Evolutionary conservation across 2,329 filamentous ascomycete species (phyloP).

Genomic region (Neophaeococcomyces aloes): DNA sequence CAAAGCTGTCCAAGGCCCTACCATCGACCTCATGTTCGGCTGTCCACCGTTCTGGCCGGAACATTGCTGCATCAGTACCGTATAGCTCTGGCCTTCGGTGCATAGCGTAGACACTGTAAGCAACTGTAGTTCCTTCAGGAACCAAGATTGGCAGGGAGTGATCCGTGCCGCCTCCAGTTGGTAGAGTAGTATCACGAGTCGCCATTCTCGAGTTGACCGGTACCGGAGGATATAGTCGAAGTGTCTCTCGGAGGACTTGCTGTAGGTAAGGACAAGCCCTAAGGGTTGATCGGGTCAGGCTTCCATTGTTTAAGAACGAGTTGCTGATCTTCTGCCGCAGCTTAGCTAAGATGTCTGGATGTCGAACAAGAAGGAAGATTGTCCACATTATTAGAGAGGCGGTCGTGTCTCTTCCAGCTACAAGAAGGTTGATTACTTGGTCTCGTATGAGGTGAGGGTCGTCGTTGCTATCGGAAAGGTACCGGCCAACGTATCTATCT

Average conservation of each 20-base stretch:
- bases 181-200: slow-evolving; percentile 40
- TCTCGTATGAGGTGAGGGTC: too few relatives aligned
- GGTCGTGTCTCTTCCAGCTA: slow-evolving; percentile 24
- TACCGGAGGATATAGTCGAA: slow-evolving; percentile 54
- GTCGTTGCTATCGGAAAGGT: too few relatives aligned
- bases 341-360: slow-evolving; percentile 39
- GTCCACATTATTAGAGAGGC: slow-evolving; percentile 16
- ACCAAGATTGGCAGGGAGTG: slow-evolving; percentile 7
- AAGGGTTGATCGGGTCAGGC: slow-evolving; percentile 10
- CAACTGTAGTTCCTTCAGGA: slow-evolving; percentile 12
- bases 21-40: slow-evolving; percentile 27
- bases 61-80: slow-evolving; percentile 33
- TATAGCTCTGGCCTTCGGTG: slow-evolving; percentile 52
- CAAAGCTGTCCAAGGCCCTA: slow-evolving; percentile 33
- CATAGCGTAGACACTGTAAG: slow-evolving; percentile 56
- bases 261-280: slow-evolving; percentile 46
- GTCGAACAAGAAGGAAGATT: slow-evolving; percentile 29
- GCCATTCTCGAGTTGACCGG: slow-evolving; percentile 57
- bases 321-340: slow-evolving; percentile 22
- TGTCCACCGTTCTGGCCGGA: slow-evolving; percentile 20
- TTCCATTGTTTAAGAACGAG: too few relatives aligned
- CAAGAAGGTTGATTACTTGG: slow-evolving; percentile 16
- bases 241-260: slow-evolving; percentile 49
- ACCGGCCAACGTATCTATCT: too few relatives aligned
- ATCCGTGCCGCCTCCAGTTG: slow-evolving; percentile 18